Conservation (phyloP, 768 basidiomycete genomes). For the Fomitopsis pulvina region DNA sequence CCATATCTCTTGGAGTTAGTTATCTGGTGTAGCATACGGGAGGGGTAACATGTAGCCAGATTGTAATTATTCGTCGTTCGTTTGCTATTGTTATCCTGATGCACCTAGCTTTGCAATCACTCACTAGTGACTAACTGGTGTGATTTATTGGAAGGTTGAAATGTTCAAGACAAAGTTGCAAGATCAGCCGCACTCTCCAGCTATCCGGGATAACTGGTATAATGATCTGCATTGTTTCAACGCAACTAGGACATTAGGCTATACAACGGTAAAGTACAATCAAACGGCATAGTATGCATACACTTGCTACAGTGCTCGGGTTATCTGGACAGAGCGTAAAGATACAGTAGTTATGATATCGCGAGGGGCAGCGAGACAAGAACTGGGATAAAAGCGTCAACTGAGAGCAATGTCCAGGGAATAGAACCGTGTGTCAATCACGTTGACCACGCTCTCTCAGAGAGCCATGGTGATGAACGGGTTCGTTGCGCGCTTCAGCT, state of each 20-base stretch:
- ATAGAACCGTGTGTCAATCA: background rate
- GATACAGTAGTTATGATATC: background rate
- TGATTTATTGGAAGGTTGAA: too few species aligned
- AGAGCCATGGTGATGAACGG: conserved; percentile 38
- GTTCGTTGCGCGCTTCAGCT: conserved; percentile 42
- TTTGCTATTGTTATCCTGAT: too few species aligned
- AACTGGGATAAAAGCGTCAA: background rate
- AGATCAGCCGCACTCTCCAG: too few species aligned
- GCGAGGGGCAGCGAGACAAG: background rate
- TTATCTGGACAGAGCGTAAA: background rate
- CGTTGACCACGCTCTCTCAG: conserved; percentile 12
- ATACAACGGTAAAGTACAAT: background rate
- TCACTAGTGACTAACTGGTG: too few species aligned
- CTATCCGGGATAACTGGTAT: background rate
- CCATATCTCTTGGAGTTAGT: too few species aligned
- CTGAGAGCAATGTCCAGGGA: background rate
- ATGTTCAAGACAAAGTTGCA: too few species aligned
- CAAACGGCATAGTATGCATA: background rate
- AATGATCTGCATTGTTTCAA: background rate
- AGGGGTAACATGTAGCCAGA: too few species aligned
- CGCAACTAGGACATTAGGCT: background rate
- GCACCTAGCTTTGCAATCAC: too few species aligned
- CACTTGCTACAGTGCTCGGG: background rate
- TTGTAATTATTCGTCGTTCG: too few species aligned
- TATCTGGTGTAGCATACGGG: too few species aligned